Evolutionary conservation across 163 green algal genomes (phyloP).

Genomic region (Chlorella variabilis): DNA sequence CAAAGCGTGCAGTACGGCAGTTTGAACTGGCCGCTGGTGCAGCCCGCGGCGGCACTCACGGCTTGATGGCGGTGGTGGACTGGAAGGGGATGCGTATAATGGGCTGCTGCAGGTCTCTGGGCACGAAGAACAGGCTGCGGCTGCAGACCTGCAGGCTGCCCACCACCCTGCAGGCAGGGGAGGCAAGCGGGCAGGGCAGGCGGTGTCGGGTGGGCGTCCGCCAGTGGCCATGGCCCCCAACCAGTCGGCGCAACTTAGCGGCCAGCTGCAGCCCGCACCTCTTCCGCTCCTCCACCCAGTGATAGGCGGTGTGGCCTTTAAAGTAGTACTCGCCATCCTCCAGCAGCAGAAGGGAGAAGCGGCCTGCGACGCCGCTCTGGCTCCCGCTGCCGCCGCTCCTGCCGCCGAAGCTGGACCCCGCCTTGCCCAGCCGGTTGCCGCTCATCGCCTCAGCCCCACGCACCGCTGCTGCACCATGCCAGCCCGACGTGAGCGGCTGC

Average conservation of each 20-base stretch:
- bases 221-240: too few relatives aligned
- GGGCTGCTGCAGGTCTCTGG: constrained; percentile 80
- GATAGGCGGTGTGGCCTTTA: constrained; percentile 58
- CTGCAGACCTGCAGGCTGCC: constrained; percentile 84
- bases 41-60: background rate
- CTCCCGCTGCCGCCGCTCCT: background rate
- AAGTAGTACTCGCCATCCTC: constrained; percentile 73
- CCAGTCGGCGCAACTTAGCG: too few relatives aligned
- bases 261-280: background rate
- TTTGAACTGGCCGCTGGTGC: background rate
- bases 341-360: constrained; percentile 65
- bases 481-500: background rate
- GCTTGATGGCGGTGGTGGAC: constrained; percentile 9
- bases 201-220: background rate
- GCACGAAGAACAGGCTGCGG: constrained; percentile 88
- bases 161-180: constrained; percentile 40
- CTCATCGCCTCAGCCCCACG: background rate
- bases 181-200: background rate
- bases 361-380: constrained; percentile 17
- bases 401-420: background rate
- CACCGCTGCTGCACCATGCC: background rate
- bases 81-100: constrained; percentile 75
- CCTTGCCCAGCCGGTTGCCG: background rate
- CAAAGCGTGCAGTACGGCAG: too few relatives aligned
- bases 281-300: constrained; percentile 7